phyloP scores from a whole-genome alignment of 2,329 filamentous ascomycete genomes.

The Cercospora sojina region DNA sequence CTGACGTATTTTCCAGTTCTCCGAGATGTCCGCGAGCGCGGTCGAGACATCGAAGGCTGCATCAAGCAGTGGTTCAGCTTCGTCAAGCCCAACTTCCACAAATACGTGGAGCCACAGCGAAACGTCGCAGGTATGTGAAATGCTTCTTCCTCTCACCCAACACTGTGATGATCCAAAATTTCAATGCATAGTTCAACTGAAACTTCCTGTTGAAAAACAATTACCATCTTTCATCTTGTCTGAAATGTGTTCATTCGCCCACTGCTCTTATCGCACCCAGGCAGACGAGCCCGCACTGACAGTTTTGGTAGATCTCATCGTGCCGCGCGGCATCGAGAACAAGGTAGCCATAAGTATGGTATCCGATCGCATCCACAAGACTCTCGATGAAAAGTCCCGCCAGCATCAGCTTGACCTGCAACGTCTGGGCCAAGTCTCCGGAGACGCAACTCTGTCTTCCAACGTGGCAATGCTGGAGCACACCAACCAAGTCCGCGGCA shows the following conservation, averaged over 20 bases:
- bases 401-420: slow-evolving; percentile 77
- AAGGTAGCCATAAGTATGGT: slow-evolving; percentile 91
- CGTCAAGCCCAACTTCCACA: slow-evolving; percentile 95
- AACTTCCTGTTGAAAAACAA: slow-evolving; percentile 39
- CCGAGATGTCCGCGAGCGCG: slow-evolving; percentile 85
- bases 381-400: slow-evolving; percentile 79
- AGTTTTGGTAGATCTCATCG: slow-evolving; percentile 70
- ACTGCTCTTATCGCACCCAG: background rate
- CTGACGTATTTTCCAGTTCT: slow-evolving; percentile 56
- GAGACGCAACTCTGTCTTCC: slow-evolving; percentile 69
- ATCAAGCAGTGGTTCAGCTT: slow-evolving; percentile 98
- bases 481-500: slow-evolving; percentile 77
- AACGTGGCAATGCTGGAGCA: slow-evolving; percentile 73
- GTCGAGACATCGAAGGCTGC: slow-evolving; percentile 87
- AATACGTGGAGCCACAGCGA: slow-evolving; percentile 88
- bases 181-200: slow-evolving; percentile 45
- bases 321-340: slow-evolving; percentile 93
- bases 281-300: slow-evolving; percentile 19
- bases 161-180: slow-evolving; percentile 39
- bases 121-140: slow-evolving; percentile 69
- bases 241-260: slow-evolving; percentile 28
- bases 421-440: slow-evolving; percentile 66
- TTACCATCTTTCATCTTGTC: slow-evolving; percentile 41
- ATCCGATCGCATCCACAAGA: slow-evolving; percentile 86
- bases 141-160: background rate